Base-by-base conservation (phyloP, 208 protist species). In the Leishmania tarentolae region DNA sequence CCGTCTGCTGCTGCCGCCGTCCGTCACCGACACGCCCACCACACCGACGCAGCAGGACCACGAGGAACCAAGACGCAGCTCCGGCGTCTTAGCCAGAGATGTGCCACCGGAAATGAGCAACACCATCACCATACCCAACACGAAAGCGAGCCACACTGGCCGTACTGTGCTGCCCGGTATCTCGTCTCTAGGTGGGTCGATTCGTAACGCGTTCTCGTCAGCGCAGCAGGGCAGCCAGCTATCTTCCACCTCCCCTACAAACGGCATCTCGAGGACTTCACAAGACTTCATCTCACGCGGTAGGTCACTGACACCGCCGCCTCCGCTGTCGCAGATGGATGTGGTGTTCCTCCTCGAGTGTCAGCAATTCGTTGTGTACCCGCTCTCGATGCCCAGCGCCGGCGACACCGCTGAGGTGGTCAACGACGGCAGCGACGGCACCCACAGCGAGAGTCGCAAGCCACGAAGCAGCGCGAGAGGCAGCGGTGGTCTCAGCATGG, bases 321-420 rank as follows among this genome's bases (percentile, higher is more conserved):
- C 82, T 66, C 79, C 81, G 31, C 83, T 92, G 24, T 88, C 83
- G 9, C 83, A 90, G 61, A 72, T 83, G 6, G 86, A 90, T 52
- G 74, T 92, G n/a, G 50, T 92, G 9, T 80, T 87, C 53, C 59
- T 88, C 63, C 80, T 92, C 9, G 86, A 90, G 78, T 75, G 75
- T 31, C 83, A 87, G 59, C 86, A 88, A 52, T 92, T 92, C 57
- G 80, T 90, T 1, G 83, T 88, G 4, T 92, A 85, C 52, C 88
- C 88, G 17, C 82, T 92, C 13, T 76, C 79, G 11, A 47, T 92
- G 24, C 88, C 88, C 7, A 76, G 53, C 59, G 40, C 53, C 50
- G 28, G 52, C 53, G 17, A 78, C 73, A 35, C 21, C 71, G 59
- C 21, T 40, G 69, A 19, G 19, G 17, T 19, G 24, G 0, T n/a